phyloP scores from a whole-genome alignment of 768 basidiomycete genomes.

The Royoungia palumana region DNA sequence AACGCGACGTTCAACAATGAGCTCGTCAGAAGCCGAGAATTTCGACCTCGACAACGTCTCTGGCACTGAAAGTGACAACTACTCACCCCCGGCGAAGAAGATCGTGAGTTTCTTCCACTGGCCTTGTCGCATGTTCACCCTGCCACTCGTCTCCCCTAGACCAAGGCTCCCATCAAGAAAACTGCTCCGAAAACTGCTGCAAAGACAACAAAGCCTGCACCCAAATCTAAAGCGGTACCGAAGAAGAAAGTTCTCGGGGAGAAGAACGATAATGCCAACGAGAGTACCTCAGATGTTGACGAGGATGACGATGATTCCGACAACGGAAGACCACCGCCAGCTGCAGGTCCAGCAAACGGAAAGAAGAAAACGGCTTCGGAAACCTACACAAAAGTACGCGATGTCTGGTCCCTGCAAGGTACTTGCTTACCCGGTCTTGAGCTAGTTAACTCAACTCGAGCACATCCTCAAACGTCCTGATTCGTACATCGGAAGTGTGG shows the following conservation, averaged over 20 bases:
- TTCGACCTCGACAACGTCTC: conserved; percentile 60
- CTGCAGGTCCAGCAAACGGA: conserved; percentile 28
- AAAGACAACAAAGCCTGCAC: conserved; percentile 37
- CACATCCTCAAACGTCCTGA: conserved; percentile 91
- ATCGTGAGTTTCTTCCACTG: conserved; percentile 22
- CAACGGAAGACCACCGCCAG: conserved; percentile 34
- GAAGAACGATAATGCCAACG: conserved; percentile 60
- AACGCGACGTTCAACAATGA: conserved; percentile 45
- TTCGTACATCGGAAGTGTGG: conserved; percentile 95
- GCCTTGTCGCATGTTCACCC: conserved; percentile 8
- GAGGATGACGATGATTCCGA: conserved; percentile 36
- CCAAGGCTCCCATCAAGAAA: conserved; percentile 40
- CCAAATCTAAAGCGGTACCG: conserved; percentile 49
- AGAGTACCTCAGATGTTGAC: conserved; percentile 43
- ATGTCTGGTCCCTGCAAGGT: neutral
- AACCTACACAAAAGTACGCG: conserved; percentile 79
- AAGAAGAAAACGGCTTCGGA: conserved; percentile 91
- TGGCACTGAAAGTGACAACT: conserved; percentile 64
- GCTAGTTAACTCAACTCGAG: conserved; percentile 88
- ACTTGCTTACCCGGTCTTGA: neutral
- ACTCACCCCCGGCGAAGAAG: conserved; percentile 59
- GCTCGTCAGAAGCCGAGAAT: conserved; percentile 69
- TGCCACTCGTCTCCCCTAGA: conserved; percentile 21
- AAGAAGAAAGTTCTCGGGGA: conserved; percentile 74
- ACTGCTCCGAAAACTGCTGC: conserved; percentile 42